Base-by-base conservation (phyloP, 2,329 filamentous ascomycete species). In the Mycogone perniciosa region DNA sequence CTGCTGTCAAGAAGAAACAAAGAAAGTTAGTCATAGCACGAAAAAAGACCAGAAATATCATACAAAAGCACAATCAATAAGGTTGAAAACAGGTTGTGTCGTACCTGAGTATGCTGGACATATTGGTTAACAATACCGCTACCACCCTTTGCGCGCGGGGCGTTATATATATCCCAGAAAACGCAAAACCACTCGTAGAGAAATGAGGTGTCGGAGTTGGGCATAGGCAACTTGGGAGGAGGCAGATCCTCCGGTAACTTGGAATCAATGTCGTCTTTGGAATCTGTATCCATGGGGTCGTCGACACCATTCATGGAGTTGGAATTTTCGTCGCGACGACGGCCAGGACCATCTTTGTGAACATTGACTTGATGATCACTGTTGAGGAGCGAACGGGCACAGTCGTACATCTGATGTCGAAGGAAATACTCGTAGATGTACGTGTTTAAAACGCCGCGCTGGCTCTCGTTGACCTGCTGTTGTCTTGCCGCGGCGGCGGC, bases 181-280 rank as follows among this genome's bases (percentile, higher is more conserved):
- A 96, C 80, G 64, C 85, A 89, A 75, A 95, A 99, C 93, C 93
- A 99, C 63, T 97, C 93, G 60, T 89, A 86, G n/a, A 99, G 76
- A 63, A 99, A 97, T 29, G 88, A 89, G 55, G 81, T 87, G 61
- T 86, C 86, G 49, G 79, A 79, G 54, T 76, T 76, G 44, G 80
- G 79, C 64, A 76, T 78, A 9, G 84, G 82, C 5, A 89, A 74
- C 56, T 82, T 83, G 9, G 89, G 85, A 6, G 81, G 77, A 4
- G 92, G 92, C 37, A 97, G 77, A 63, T 95, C 90, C 51, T 85
- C 81, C 1, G 88, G 88, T 40, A 86, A 78, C 66, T 92, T 91
- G 46, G 76, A 68, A 58, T 88, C 84, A 54, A 86, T 71, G 56
- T 86, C 85, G 58, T 92, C 86, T 71, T 93, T 93, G 55, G 75